Evolutionary conservation across 768 basidiomycete species (phyloP).

Genomic region (Amanita thiersii): DNA sequence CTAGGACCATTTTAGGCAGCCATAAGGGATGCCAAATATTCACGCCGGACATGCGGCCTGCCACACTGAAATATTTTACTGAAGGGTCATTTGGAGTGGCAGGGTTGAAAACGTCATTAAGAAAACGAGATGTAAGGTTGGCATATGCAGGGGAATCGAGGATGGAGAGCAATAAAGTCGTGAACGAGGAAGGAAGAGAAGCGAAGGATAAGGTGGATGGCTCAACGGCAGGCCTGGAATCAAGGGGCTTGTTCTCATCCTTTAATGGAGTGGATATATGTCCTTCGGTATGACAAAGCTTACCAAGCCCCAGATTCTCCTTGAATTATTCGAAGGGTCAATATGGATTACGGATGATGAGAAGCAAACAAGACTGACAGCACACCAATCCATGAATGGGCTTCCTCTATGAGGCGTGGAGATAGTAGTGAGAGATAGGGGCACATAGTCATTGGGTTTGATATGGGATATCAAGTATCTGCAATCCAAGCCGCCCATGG

Average conservation of each 20-base stretch:
- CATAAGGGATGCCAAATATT: conserved; percentile 92
- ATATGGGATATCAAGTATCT: conserved; percentile 86
- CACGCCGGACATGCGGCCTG: conserved; percentile 60
- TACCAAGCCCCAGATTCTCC: conserved; percentile 91
- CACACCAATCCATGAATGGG: conserved; percentile 99
- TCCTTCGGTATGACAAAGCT: conserved; percentile 25
- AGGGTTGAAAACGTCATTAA: conserved; percentile 78
- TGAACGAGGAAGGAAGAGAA: conserved; percentile 74
- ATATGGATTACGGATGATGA: neutral
- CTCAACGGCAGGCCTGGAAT: conserved; percentile 13
- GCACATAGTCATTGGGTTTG: conserved; percentile 73
- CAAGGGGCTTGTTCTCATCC: neutral
- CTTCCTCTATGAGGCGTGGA: conserved; percentile 93
- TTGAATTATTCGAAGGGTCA: conserved; percentile 18
- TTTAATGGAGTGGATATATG: neutral
- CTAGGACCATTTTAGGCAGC: conserved; percentile 91
- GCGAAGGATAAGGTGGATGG: conserved; percentile 42
- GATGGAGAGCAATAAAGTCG: conserved; percentile 77
- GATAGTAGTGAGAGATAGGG: conserved; percentile 81
- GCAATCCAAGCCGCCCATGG: conserved; percentile 97
- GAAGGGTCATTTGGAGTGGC: conserved; percentile 66
- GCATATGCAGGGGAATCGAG: conserved; percentile 97
- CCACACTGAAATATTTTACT: conserved; percentile 91
- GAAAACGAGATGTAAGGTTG: conserved; percentile 80
- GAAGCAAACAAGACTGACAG: conserved; percentile 37